Base-by-base conservation (phyloP, 2,329 filamentous ascomycete species). In the Cladosporium sp. region DNA sequence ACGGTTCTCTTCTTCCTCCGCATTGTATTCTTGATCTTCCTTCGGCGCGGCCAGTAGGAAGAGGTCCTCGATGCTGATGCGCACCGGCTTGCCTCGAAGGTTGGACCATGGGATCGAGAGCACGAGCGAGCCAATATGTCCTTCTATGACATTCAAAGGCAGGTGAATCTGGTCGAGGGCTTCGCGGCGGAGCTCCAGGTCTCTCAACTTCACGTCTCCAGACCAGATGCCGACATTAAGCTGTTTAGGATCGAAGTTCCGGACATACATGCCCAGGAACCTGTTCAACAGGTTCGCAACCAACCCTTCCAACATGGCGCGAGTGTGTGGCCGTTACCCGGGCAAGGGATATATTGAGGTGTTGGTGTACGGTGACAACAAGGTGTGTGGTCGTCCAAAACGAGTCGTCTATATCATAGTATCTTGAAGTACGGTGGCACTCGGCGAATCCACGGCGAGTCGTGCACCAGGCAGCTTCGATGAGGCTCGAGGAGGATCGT, bases 201-300 rank as follows among this genome's bases (percentile, higher is more conserved):
- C 85, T 53, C 85, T 84, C 39, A 99, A 79, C 73, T 95, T 95
- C 63, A 98, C 93, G 74, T 99, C 93, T 62, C 94, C 93, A 18
- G 88, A 95, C 93, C 92, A 98, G 64, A 98, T 98, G 56, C 94
- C 93, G 56, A 98, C 91, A 68, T 98, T 98, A 58, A 99, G 80
- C 75, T 98, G 93, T 64, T 89, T 86, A 49, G 93, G 89, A 71
- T 99, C 93, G 69, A 99, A 98, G 73, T 98, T 97, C 79, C 95
- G 91, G 71, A 99, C 92, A 71, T 98, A 98, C 86, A 97, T 95
- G 79, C 93, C 94, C 82, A 99, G 75, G 73, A 98, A 97, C 76
- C 94, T 87, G 77, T 98, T 98, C 62, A 99, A 85, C 77, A 99
- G 79, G 72, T 92, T 94, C 62, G 93, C 90, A 57, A 97, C 93